Percentiles rank a stretch among this genome's conserved stretches.
Evolutionary conservation across 495 filamentous ascomycete genomes (phyloP).

Genomic region (Tuber brumale): DNA sequence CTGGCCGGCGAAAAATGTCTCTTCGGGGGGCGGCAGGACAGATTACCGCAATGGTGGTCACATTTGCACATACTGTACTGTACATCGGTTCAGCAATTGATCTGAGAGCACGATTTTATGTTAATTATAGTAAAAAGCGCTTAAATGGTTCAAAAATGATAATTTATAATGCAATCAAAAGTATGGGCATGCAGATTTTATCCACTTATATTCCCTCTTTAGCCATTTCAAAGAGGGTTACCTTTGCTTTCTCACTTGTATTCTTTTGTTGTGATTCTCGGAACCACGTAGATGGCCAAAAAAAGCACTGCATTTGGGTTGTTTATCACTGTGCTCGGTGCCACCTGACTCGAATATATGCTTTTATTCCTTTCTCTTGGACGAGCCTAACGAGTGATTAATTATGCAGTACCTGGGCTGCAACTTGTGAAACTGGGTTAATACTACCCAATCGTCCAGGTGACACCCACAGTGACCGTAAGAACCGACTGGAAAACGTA

Average conservation of each 20-base stretch:
- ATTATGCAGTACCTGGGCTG: conserved; percentile 43
- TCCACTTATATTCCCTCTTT: too few species aligned
- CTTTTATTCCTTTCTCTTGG: conserved; percentile 53
- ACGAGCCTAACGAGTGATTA: conserved; percentile 32
- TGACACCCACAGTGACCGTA: conserved; percentile 42
- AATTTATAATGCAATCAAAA: too few species aligned
- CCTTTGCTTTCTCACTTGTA: too few species aligned
- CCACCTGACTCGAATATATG: conserved; percentile 42
- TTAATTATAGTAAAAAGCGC: too few species aligned
- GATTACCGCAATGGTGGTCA: conserved; percentile 61
- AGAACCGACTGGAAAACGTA: conserved; percentile 42
- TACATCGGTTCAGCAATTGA: too few species aligned
- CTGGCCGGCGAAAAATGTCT: conserved; percentile 63
- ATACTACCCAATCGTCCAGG: conserved; percentile 43
- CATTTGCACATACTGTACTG: conserved; percentile 60
- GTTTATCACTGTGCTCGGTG: conserved; percentile 20
- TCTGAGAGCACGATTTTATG: too few species aligned
- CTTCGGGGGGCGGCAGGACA: conserved; percentile 61
- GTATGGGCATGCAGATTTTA: too few species aligned
- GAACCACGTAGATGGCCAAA: conserved; percentile 7
- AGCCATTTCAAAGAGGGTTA: too few species aligned
- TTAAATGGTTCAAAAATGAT: too few species aligned
- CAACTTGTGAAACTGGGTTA: conserved; percentile 45
- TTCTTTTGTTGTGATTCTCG: conserved; percentile 60
- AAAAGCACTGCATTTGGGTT: conserved; percentile 36